Conservation (phyloP, 768 basidiomycete genomes). For the Naganishia antarctica region DNA sequence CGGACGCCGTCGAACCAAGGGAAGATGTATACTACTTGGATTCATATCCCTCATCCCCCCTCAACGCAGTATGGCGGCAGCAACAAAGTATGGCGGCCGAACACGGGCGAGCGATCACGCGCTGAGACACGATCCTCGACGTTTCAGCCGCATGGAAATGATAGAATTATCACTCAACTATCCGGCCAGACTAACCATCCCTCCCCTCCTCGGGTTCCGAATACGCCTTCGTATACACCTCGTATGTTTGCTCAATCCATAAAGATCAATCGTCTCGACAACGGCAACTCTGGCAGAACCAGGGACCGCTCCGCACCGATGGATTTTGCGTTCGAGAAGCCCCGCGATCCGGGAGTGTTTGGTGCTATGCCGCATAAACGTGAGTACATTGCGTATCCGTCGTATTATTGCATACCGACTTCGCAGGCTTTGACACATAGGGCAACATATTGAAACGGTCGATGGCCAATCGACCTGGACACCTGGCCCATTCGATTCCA, state of each 20-base stretch:
- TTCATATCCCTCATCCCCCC: too few species aligned
- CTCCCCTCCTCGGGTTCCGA: not conserved
- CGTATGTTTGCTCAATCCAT: conserved; percentile 28
- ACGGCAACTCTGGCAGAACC: not conserved
- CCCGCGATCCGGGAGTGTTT: conserved; percentile 28
- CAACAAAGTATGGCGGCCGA: too few species aligned
- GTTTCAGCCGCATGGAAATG: not conserved
- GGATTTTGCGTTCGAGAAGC: conserved; percentile 24
- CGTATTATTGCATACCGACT: too few species aligned
- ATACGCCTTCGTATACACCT: not conserved
- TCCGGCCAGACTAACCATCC: too few species aligned
- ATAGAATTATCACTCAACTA: conserved; percentile 1
- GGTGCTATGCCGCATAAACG: conserved; percentile 23
- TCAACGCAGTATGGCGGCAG: too few species aligned
- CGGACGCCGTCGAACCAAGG: too few species aligned
- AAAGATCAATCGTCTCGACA: not conserved
- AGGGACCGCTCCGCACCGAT: conserved; percentile 24
- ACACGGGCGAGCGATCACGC: not conserved
- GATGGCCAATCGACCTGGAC: conserved; percentile 25
- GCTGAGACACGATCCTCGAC: conserved; percentile 1
- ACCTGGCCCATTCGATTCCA: not conserved
- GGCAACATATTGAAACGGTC: conserved; percentile 22
- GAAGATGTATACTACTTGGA: too few species aligned
- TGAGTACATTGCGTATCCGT: conserved; percentile 13
- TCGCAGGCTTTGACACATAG: conserved; percentile 1